These are phyloP conservation scores for Clitopilus passeckerianus DNA, from an alignment of 768 basidiomycete genomes.

Conservation along the genomic window DNA sequence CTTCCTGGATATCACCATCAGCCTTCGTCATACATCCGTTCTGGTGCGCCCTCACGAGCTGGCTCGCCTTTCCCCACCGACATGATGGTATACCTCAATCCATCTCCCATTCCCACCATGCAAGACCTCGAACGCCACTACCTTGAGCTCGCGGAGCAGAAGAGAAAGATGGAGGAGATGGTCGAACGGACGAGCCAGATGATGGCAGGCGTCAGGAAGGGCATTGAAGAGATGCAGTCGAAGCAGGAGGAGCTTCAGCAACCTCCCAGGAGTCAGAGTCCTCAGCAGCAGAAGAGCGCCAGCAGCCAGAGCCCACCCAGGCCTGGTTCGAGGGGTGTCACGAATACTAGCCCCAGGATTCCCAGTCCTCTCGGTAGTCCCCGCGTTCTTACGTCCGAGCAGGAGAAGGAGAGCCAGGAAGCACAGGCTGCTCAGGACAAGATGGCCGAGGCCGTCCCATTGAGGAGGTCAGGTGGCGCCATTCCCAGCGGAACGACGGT, in stretches of 20 bases:
- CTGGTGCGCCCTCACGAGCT: slow-evolving; percentile 60
- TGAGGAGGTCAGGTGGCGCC: background rate
- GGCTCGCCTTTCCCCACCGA: slow-evolving; percentile 62
- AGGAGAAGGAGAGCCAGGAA: background rate
- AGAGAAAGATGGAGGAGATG: slow-evolving; percentile 66
- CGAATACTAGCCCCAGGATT: background rate
- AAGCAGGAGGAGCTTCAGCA: background rate
- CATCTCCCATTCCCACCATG: slow-evolving; percentile 31
- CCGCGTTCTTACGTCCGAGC: background rate
- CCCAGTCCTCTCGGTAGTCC: background rate
- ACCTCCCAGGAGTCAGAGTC: background rate
- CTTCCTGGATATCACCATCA: background rate
- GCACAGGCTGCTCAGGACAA: background rate
- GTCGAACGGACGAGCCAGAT: slow-evolving; percentile 69
- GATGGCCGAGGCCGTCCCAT: background rate
- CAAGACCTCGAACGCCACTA: slow-evolving; percentile 73
- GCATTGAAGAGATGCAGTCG: slow-evolving; percentile 67
- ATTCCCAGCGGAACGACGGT: background rate
- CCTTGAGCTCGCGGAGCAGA: slow-evolving; percentile 55
- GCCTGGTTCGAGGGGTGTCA: background rate
- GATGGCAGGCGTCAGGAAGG: slow-evolving; percentile 67
- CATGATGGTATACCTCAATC: slow-evolving; percentile 19
- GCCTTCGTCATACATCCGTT: slow-evolving; percentile 56
- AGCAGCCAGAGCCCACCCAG: background rate
- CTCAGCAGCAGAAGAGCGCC: background rate